phyloP scores from a whole-genome alignment of 2,329 filamentous ascomycete species.

The Zarea fungicola region DNA sequence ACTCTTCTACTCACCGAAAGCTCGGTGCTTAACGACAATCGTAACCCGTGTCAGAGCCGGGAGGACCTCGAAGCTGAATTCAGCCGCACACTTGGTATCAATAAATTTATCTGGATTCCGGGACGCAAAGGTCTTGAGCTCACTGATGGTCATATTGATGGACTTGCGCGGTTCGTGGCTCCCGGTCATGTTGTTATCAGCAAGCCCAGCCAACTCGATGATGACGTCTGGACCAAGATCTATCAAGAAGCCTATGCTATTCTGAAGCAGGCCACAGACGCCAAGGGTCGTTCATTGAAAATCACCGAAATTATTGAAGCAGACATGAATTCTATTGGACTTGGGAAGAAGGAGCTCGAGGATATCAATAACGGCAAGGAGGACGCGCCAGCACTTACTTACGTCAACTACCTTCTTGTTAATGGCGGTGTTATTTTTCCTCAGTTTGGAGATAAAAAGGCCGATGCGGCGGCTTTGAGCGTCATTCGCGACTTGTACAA shows the following conservation, averaged over 20 bases:
- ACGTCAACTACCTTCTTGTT: constrained; percentile 25
- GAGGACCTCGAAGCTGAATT: constrained; percentile 21
- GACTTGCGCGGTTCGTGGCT: constrained; percentile 21
- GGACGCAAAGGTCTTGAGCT: constrained; percentile 19
- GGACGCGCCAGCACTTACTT: constrained; percentile 14
- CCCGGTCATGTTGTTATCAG: constrained; percentile 21
- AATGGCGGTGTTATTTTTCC: constrained; percentile 26
- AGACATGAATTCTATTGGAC: constrained; percentile 12
- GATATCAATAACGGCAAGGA: neutral
- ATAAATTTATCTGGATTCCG: constrained; percentile 24
- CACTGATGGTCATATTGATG: constrained; percentile 27
- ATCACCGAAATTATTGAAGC: constrained; percentile 22
- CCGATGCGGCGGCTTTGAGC: constrained; percentile 20
- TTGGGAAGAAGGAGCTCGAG: constrained; percentile 13
- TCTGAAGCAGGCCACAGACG: constrained; percentile 17
- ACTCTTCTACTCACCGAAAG: constrained; percentile 25
- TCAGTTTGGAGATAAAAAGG: constrained; percentile 20
- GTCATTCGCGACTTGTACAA: constrained; percentile 13
- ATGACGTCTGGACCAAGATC: constrained; percentile 11
- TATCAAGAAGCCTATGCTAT: constrained; percentile 21
- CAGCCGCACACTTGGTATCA: constrained; percentile 17
- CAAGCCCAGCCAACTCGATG: constrained; percentile 14
- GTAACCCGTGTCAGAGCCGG: constrained; percentile 20
- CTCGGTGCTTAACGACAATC: constrained; percentile 24
- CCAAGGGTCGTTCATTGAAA: constrained; percentile 18